Percentiles rank a stretch among this genome's conserved stretches.
Evolutionary conservation across 1,284 basidiomycete genomes (phyloP).

Genomic region (Sphagnurus paluster): DNA sequence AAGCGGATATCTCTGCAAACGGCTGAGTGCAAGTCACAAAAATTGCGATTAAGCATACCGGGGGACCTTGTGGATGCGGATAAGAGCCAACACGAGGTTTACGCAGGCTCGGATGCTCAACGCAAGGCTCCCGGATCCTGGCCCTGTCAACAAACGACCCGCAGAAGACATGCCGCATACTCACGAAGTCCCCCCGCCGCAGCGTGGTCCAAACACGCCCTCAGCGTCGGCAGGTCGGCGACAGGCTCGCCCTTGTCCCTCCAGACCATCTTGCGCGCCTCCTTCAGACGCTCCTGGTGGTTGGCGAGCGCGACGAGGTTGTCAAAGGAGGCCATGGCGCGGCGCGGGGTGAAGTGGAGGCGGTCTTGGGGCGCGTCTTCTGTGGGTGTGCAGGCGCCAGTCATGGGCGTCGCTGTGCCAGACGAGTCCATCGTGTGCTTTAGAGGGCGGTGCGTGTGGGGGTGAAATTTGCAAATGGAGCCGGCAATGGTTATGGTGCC

Average conservation of each 20-base stretch:
- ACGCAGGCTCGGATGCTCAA: conserved; percentile 81
- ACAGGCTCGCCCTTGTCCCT: conserved; percentile 78
- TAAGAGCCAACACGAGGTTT: conserved; percentile 74
- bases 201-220: conserved; percentile 77
- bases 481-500: too few species aligned
- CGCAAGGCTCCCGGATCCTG: conserved; percentile 79
- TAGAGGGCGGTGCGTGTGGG: too few species aligned
- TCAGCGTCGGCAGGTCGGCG: conserved; percentile 64
- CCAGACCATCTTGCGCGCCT: conserved; percentile 82
- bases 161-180: conserved; percentile 32
- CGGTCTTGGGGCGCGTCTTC: conserved; percentile 16
- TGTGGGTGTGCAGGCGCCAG: conserved; percentile 16
- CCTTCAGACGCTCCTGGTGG: conserved; percentile 69
- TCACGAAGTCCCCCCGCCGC: conserved; percentile 72
- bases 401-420: conserved; percentile 12
- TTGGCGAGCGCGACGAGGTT: conserved; percentile 80
- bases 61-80: conserved; percentile 64
- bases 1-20: conserved; percentile 49
- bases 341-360: conserved; percentile 45
- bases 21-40: conserved; percentile 1
- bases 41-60: conserved; percentile 42
- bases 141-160: conserved; percentile 1
- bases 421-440: conserved; percentile 13
- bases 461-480: too few species aligned
- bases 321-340: conserved; percentile 73